A percentile compares a stretch with the other conserved stretches of the same genome.
phyloP scores from a whole-genome alignment of 805 yeast genomes.

The Candida ortonii region DNA sequence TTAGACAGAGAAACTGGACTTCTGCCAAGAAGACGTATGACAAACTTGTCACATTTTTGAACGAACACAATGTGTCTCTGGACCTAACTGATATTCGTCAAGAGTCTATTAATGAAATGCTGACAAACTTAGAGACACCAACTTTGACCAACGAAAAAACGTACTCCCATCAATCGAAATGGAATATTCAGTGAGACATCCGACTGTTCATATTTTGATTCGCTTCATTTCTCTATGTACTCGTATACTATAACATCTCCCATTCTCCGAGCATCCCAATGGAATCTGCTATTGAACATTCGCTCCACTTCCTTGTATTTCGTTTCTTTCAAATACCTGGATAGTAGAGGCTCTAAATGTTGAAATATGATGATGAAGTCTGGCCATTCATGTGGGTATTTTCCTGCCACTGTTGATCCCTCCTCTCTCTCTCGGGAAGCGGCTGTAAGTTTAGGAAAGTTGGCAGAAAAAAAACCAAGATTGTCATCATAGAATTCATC shows the following conservation, averaged over 20 bases:
- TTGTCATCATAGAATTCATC: constrained; percentile 78
- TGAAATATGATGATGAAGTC: constrained; percentile 71
- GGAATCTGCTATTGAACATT: constrained; percentile 75
- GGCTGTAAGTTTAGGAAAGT: constrained; percentile 42
- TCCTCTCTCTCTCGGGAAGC: constrained; percentile 2
- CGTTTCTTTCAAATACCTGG: constrained; percentile 34
- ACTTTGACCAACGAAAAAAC: too few species aligned
- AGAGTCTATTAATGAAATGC: constrained; percentile 14
- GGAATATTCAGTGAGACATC: constrained; percentile 9
- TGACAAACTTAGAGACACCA: too few species aligned
- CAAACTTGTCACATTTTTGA: constrained; percentile 24
- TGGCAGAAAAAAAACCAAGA: constrained; percentile 44
- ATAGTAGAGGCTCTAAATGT: constrained; percentile 48
- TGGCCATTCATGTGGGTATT: constrained; percentile 58
- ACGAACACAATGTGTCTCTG: constrained; percentile 13
- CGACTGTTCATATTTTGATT: background rate
- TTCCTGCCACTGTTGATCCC: constrained; percentile 8
- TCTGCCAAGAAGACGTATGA: constrained; percentile 37
- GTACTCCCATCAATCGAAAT: constrained; percentile 7
- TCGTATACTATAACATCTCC: constrained; percentile 75
- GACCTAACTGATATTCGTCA: constrained; percentile 19
- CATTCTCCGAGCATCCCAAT: constrained; percentile 78
- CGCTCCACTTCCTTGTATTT: constrained; percentile 47
- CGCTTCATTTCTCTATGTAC: constrained; percentile 4
- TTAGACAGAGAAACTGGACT: constrained; percentile 35